These are phyloP conservation scores for Amaranthus palmeri DNA, from an alignment of 148 eudicot species.

Conservation along the genomic window DNA sequence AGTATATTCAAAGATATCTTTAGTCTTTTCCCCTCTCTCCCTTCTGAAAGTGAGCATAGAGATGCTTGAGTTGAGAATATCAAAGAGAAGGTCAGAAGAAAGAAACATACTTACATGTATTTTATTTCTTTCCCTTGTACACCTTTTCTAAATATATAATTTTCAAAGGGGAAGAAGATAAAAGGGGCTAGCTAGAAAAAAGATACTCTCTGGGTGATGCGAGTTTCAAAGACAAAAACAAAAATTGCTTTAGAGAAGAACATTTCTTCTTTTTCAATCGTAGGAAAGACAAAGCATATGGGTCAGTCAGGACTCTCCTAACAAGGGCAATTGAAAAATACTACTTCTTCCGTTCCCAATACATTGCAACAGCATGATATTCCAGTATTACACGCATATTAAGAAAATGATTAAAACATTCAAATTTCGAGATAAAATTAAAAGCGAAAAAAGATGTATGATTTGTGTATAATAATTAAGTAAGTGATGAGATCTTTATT, in stretches of 20 bases:
- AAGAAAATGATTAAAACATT: no score
- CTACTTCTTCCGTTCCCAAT: no score
- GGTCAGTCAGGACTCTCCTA: constrained; percentile 27
- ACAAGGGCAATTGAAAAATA: constrained; percentile 14
- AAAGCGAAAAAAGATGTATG: no score
- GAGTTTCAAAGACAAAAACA: constrained; percentile 38
- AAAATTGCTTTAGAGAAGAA: constrained; percentile 43
- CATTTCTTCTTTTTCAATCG: constrained; percentile 30
- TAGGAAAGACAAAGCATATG: constrained; percentile 36
- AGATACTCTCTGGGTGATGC: constrained; percentile 25
- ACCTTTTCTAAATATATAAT: constrained; percentile 3
- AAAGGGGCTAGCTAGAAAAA: constrained; percentile 14
- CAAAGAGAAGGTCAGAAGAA: constrained; percentile 37
- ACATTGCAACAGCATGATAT: no score
- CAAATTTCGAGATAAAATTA: no score
- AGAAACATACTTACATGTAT: constrained; percentile 8
- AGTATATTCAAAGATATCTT: constrained; percentile 37
- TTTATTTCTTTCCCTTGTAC: constrained; percentile 1
- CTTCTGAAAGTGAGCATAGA: constrained; percentile 38
- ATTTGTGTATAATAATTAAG: no score
- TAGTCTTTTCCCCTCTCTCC: constrained; percentile 17
- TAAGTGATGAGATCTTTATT: no score
- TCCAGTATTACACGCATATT: no score
- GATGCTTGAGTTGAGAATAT: constrained; percentile 37
- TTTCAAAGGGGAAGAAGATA: constrained; percentile 24